Conservation (phyloP, 352 stramenopile genomes). For the Globisporangium irregulare region DNA sequence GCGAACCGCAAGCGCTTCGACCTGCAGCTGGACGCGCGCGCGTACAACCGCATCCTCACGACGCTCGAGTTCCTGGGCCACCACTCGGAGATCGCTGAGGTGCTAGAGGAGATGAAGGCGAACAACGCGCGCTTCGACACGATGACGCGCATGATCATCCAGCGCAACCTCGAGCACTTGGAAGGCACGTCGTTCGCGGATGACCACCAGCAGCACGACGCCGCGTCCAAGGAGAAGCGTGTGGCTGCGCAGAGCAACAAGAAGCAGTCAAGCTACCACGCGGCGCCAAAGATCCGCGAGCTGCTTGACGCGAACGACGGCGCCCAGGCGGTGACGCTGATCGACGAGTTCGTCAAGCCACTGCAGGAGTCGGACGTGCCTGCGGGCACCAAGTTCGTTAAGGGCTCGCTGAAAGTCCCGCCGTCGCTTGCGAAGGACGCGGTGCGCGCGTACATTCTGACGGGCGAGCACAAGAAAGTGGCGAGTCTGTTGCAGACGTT, state of each 20-base stretch:
- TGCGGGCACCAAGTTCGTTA: conserved; percentile 23
- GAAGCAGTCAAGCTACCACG: conserved; percentile 18
- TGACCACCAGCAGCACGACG: conserved; percentile 25
- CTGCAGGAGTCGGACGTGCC: conserved; percentile 38
- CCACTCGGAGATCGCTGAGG: conserved; percentile 47
- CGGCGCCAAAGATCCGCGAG: conserved; percentile 46
- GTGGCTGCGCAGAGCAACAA: conserved; percentile 11
- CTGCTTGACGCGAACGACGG: conserved; percentile 36
- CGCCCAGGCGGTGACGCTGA: conserved; percentile 34
- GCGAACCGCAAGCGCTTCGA: conserved; percentile 79
- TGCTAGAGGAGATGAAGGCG: conserved; percentile 64
- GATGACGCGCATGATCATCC: conserved; percentile 53
- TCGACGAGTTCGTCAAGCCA: conserved; percentile 36
- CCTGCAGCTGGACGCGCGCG: conserved; percentile 57
- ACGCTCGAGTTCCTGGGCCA: conserved; percentile 73
- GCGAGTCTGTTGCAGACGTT: conserved; percentile 53
- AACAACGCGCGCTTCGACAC: conserved; percentile 56
- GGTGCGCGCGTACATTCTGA: conserved; percentile 44
- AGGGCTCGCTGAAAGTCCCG: conserved; percentile 33
- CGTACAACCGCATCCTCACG: conserved; percentile 71
- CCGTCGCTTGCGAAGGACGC: conserved; percentile 41
- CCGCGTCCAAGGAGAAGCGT: conserved; percentile 22
- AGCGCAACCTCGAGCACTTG: conserved; percentile 45
- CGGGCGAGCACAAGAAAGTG: conserved; percentile 54
- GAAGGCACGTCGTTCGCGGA: conserved; percentile 37